Percentiles rank a stretch among this genome's conserved stretches.
These are phyloP conservation scores for Phaeodactylum tricornutum DNA, from an alignment of 108 stramenopile genomes.

Conservation along the genomic window DNA sequence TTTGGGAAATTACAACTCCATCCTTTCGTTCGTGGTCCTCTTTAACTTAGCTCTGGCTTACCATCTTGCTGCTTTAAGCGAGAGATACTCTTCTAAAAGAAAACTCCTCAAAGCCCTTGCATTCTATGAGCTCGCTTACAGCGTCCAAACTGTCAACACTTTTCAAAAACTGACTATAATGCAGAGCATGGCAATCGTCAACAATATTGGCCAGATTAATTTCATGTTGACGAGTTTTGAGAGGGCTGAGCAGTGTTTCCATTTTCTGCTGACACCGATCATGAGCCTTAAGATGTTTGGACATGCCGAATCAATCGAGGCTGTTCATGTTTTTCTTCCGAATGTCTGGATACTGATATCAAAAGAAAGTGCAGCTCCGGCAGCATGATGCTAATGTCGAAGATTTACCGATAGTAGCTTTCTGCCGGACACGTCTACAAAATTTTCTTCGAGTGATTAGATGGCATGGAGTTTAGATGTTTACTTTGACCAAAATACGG, in stretches of 20 bases:
- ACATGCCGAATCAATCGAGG: too few relatives aligned
- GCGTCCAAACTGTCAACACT: background rate
- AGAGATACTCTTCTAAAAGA: background rate
- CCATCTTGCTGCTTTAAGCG: background rate
- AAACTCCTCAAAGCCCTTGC: background rate
- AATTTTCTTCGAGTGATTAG: too few relatives aligned
- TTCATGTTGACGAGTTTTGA: background rate
- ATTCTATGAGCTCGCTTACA: background rate
- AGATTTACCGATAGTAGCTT: too few relatives aligned
- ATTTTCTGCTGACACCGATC: background rate
- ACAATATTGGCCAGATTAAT: background rate
- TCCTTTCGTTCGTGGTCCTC: background rate
- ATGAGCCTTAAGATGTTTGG: too few relatives aligned
- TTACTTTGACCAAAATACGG: too few relatives aligned
- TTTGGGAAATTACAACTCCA: background rate
- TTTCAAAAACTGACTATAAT: too few relatives aligned
- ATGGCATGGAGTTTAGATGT: too few relatives aligned
- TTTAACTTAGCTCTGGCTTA: conserved; percentile 2
- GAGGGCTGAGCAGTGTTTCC: background rate
- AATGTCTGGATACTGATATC: too few relatives aligned
- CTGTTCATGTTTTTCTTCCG: too few relatives aligned
- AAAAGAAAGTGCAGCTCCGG: too few relatives aligned
- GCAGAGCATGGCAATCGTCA: conserved; percentile 1
- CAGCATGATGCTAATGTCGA: too few relatives aligned
- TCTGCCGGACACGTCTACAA: too few relatives aligned